Conservation (phyloP, 495 filamentous ascomycete species). For the Aspergillus biplanus region DNA sequence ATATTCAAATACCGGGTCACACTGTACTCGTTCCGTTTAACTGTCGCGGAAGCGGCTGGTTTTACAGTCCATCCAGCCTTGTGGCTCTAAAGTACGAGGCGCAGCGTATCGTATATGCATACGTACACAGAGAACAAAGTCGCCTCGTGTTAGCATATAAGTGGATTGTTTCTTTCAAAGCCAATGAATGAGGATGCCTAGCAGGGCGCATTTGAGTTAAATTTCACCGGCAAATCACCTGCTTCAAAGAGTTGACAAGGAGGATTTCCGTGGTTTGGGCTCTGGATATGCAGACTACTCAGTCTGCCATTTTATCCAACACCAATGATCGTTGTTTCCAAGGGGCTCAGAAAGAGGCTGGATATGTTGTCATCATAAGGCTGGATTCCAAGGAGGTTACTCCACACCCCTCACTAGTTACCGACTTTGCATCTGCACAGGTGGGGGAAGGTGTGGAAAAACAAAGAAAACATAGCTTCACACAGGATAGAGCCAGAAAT, state of each 20-base stretch:
- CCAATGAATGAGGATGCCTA: neutral
- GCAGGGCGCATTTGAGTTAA: neutral
- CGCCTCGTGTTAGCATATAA: neutral
- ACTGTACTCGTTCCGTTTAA: too few relatives aligned
- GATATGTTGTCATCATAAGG: constrained; percentile 6
- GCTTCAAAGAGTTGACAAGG: neutral
- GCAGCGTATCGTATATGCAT: neutral
- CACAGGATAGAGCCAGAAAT: neutral
- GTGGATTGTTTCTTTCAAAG: neutral
- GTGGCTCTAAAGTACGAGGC: neutral
- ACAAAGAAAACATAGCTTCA: neutral
- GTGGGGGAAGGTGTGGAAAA: neutral
- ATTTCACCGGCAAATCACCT: neutral
- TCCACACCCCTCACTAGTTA: neutral
- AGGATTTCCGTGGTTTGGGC: neutral
- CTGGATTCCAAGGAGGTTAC: neutral
- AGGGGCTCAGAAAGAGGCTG: neutral
- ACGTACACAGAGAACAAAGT: neutral
- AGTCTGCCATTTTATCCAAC: neutral
- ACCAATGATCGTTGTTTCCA: neutral
- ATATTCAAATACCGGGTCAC: too few relatives aligned
- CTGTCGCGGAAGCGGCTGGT: too few relatives aligned
- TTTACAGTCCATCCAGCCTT: too few relatives aligned
- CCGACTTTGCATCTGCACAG: neutral
- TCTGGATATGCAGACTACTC: neutral